phyloP scores from a whole-genome alignment of 169 alveolate species.

The Eimeria acervulina region DNA sequence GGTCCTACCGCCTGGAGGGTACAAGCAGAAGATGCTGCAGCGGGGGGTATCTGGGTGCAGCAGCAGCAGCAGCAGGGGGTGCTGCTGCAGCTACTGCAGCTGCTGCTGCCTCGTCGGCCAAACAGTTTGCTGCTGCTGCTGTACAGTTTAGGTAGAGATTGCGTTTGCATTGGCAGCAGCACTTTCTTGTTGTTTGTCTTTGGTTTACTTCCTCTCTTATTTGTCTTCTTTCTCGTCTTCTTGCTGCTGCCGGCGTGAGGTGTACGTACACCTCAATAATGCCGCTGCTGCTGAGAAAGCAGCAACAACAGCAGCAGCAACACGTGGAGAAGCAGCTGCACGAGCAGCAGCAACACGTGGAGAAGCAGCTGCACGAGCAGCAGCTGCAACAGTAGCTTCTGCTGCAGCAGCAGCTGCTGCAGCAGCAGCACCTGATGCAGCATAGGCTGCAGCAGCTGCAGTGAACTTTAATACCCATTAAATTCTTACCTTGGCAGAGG shows the following conservation, averaged over 20 bases:
- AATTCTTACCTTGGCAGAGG: not conserved
- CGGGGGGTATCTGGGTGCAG: not conserved
- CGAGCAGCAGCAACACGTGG: slow-evolving; percentile 20
- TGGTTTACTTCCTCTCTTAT: not conserved
- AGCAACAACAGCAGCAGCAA: slow-evolving; percentile 12
- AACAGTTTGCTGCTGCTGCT: slow-evolving; percentile 52
- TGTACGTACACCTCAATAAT: not conserved
- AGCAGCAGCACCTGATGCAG: not conserved
- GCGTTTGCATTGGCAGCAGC: not conserved
- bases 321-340: not conserved
- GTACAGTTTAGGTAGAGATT: not conserved
- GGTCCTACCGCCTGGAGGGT: not conserved
- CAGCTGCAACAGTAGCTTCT: not conserved
- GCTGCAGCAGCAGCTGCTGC: not conserved
- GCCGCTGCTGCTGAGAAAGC: not conserved
- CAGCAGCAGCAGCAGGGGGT: slow-evolving; percentile 24
- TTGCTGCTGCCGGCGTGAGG: slow-evolving; percentile 11
- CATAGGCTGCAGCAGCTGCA: not conserved
- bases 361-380: not conserved
- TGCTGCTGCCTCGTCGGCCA: slow-evolving; percentile 39
- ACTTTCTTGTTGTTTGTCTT: not conserved
- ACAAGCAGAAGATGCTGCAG: not conserved
- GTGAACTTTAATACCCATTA: not conserved
- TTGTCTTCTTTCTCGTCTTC: not conserved
- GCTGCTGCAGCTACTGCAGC: slow-evolving; percentile 29